Evolutionary conservation across 345 rosid species (phyloP), one percentile per base, ranked within the genome.

Genomic region (Hibiscus mutabilis): DNA sequence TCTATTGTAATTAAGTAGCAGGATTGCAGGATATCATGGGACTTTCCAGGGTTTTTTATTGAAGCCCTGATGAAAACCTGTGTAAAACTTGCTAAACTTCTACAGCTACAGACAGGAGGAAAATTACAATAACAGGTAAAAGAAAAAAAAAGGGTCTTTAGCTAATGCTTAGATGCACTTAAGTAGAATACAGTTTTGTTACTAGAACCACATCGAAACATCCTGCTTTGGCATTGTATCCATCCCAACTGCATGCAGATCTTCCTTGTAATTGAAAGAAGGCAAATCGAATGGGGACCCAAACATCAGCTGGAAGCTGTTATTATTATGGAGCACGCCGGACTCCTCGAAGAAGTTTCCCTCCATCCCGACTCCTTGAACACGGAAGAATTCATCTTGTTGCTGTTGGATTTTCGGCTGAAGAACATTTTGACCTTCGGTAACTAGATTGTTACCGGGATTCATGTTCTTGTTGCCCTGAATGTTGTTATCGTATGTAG

Each of bases 251-350:
- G 85, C 85, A 40, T 84, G 83, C 16, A 87, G 78, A 68, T 92
- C 97, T 18, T 89, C 96, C 72, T 89, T 91, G 75, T 82, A 87
- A 62, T 88, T 90, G 0, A 86, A 91, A 9, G 97, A 60, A 2
- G 87, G 68, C 72, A 91, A 53, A 42, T 91, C 88, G 11, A 87
- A 86, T 16, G 95, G 88, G 13, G 97, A 82, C 3, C 87, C 89
- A 1, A 85, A 84, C 89, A 90, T 77, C 74, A 84, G 37, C 66
- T 81, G 88, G 70, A 81, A 84, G 78, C 71, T 74, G 69, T 62
- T 83, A 72, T 66, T 82, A 66, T 42, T 79, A 51, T 69, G 69
- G 56, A 79, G 78, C 74, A 86, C 79, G 84, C 74, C 80, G 59
- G 90, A 77, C 47, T 84, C 90, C 60, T 83, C 86, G 14, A 89